Percentiles rank a stretch among this genome's conserved stretches.
phyloP scores from a whole-genome alignment of 2,329 filamentous ascomycete genomes.

The Cordyceps sp. region DNA sequence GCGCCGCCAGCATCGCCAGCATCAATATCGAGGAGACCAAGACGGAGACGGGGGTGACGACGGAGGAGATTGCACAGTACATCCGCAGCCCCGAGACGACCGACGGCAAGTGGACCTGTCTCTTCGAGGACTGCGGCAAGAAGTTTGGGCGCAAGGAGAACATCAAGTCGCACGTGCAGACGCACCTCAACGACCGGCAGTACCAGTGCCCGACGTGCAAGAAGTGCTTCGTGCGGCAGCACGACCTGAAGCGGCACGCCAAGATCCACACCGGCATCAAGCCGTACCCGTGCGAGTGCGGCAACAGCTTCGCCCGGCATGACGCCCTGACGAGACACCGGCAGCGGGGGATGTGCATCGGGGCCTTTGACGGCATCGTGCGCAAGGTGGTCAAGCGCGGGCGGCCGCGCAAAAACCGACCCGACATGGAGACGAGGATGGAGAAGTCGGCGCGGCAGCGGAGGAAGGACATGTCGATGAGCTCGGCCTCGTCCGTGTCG shows the following conservation, averaged over 20 bases:
- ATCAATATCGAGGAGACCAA: slow-evolving; percentile 50
- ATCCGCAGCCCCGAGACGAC: slow-evolving; percentile 54
- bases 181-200: slow-evolving; percentile 89
- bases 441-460: slow-evolving; percentile 39
- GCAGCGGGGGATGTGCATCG: slow-evolving; percentile 91
- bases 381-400: slow-evolving; percentile 46
- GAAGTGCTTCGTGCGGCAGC: slow-evolving; percentile 92
- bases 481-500: slow-evolving; percentile 35
- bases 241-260: slow-evolving; percentile 91
- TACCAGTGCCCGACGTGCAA: slow-evolving; percentile 86
- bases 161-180: slow-evolving; percentile 96
- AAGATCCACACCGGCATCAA: slow-evolving; percentile 97
- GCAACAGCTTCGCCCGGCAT: slow-evolving; percentile 86
- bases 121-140: slow-evolving; percentile 68
- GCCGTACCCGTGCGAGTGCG: slow-evolving; percentile 86
- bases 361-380: slow-evolving; percentile 69
- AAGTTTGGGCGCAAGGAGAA: slow-evolving; percentile 96
- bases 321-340: slow-evolving; percentile 89
- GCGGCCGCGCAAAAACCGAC: slow-evolving; percentile 43
- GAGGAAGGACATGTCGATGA: slow-evolving; percentile 34
- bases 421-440: slow-evolving; percentile 36
- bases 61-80: slow-evolving; percentile 65
- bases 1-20: slow-evolving; percentile 40
- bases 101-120: slow-evolving; percentile 68
- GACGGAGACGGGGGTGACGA: slow-evolving; percentile 68